Conservation (phyloP, 1,139 yeast species). For the Diutina neorugosa region DNA sequence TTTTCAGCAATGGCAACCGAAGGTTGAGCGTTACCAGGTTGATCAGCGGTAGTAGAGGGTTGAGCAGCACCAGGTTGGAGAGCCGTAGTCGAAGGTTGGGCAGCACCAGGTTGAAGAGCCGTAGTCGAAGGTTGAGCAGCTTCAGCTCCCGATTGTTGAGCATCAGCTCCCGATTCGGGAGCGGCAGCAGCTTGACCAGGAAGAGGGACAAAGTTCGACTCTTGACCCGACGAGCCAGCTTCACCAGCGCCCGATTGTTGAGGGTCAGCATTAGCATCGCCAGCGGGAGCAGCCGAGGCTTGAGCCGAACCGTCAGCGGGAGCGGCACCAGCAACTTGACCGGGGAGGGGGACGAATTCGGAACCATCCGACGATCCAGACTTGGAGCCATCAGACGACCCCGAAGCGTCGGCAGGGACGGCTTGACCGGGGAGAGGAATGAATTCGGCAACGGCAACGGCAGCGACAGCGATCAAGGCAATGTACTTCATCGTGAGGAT, state of each 20-base stretch:
- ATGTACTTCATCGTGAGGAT: not conserved
- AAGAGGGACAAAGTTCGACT: not conserved
- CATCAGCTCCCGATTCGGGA: not conserved
- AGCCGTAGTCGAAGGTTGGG: too few species aligned
- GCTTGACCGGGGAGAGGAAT: constrained; percentile 1
- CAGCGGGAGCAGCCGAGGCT: not conserved
- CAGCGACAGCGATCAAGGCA: not conserved
- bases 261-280: not conserved
- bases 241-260: not conserved
- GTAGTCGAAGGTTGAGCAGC: too few species aligned
- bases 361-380: not conserved
- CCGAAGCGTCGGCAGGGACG: not conserved
- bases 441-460: constrained; percentile 3
- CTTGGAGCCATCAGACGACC: not conserved
- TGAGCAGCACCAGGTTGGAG: not conserved
- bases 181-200: constrained; percentile 1
- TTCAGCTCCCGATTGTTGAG: too few species aligned
- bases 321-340: not conserved
- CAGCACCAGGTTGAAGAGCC: too few species aligned
- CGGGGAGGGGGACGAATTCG: constrained; percentile 1
- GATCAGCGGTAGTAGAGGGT: not conserved
- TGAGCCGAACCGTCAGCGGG: not conserved
- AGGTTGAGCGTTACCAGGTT: not conserved
- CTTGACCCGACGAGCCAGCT: too few species aligned
- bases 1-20: not conserved